phyloP scores from a whole-genome alignment of 306 rosid species.

The Cicer yamashitae region DNA sequence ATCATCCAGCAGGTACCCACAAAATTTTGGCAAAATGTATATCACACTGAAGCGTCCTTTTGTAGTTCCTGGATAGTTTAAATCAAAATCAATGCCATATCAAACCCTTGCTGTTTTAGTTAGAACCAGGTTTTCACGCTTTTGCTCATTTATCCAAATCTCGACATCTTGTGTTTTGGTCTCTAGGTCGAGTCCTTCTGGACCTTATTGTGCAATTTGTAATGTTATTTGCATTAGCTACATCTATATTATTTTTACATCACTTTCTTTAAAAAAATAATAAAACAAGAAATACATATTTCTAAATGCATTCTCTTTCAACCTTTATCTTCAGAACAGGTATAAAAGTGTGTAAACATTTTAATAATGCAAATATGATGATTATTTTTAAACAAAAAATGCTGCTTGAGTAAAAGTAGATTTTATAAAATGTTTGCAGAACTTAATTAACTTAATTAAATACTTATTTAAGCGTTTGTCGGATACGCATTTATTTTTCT shows the following conservation, averaged over 20 bases:
- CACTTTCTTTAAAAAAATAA: not conserved
- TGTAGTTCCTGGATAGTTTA: slow-evolving; percentile 50
- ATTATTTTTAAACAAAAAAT: not conserved
- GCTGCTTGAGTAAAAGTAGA: not conserved
- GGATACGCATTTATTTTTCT: too few relatives aligned
- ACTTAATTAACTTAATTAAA: too few relatives aligned
- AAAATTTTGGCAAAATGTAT: slow-evolving; percentile 54
- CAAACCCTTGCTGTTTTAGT: slow-evolving; percentile 30
- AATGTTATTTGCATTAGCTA: slow-evolving; percentile 18
- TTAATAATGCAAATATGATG: not conserved
- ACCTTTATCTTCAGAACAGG: not conserved
- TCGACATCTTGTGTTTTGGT: not conserved
- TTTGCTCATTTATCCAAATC: slow-evolving; percentile 18
- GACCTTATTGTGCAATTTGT: slow-evolving; percentile 14
- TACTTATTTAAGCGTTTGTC: too few relatives aligned
- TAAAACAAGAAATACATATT: not conserved
- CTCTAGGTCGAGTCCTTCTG: slow-evolving; percentile 2
- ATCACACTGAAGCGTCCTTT: slow-evolving; percentile 38
- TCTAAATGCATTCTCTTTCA: not conserved
- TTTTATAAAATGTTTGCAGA: not conserved
- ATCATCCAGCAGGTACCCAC: slow-evolving; percentile 47
- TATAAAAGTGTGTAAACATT: not conserved
- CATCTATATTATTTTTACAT: not conserved
- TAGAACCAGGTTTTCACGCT: slow-evolving; percentile 17
- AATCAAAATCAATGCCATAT: slow-evolving; percentile 49